Evolutionary conservation across 176 grass and related monocot species (phyloP).

Genomic region (Eleusine indica): DNA sequence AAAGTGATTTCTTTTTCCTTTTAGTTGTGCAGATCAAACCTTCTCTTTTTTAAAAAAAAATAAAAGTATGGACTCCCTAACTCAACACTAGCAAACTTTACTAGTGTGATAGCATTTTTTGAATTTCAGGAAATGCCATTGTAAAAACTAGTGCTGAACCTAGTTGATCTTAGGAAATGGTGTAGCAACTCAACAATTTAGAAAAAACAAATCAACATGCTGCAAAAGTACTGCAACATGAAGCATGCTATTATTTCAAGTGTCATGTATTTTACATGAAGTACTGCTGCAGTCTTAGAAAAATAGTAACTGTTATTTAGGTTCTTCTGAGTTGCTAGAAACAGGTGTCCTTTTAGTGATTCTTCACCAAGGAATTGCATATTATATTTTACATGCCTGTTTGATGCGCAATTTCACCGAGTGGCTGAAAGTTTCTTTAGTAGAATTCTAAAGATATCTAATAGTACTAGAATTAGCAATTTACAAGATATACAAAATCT

Average conservation of each 20-base stretch:
- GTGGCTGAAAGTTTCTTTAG: not conserved
- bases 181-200: not conserved
- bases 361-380: not conserved
- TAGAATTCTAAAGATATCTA: not conserved
- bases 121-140: not conserved
- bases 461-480: not conserved
- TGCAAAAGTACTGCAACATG: not conserved
- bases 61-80: not conserved
- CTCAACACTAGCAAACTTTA: not conserved
- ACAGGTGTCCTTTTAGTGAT: not conserved
- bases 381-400: not conserved
- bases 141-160: not conserved
- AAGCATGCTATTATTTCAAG: not conserved
- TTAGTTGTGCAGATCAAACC: not conserved
- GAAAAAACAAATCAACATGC: not conserved
- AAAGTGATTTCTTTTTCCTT: not conserved
- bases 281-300: not conserved
- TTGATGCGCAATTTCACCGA: conserved; percentile 5
- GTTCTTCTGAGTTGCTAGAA: not conserved
- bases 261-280: not conserved
- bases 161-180: conserved; percentile 4
- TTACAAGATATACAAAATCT: not conserved
- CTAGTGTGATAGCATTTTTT: not conserved
- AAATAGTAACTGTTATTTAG: not conserved
- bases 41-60: not conserved